A percentile compares a stretch with the other conserved stretches of the same genome.
phyloP scores from a whole-genome alignment of 208 protist genomes.

The Trypanosoma brucei region DNA sequence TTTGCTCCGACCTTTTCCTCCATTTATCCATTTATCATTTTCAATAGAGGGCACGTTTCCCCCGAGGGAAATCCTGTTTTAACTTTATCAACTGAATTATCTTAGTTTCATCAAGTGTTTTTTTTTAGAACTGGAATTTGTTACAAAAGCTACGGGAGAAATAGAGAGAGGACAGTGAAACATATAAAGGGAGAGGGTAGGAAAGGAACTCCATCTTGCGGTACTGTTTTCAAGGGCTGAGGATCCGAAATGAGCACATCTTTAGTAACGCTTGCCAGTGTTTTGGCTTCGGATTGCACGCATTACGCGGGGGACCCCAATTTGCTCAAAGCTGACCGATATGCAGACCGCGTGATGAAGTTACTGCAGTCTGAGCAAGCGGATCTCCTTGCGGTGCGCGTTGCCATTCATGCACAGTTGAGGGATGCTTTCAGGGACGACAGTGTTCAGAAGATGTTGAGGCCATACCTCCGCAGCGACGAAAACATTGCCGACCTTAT shows the following conservation, averaged over 20 bases:
- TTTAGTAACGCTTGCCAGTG: constrained; percentile 46
- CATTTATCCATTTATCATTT: no score
- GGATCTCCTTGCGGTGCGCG: constrained; percentile 62
- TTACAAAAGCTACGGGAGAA: constrained; percentile 14
- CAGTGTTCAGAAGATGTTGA: constrained; percentile 46
- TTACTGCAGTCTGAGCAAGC: constrained; percentile 44
- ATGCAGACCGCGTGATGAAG: constrained; percentile 37
- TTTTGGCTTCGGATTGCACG: constrained; percentile 69
- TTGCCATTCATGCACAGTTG: constrained; percentile 80
- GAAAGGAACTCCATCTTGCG: no score
- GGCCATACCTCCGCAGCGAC: constrained; percentile 47
- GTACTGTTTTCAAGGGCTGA: no score
- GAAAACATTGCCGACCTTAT: constrained; percentile 46
- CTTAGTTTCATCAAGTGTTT: constrained; percentile 7
- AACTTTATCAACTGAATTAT: constrained; percentile 10
- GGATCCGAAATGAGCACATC: constrained; percentile 29
- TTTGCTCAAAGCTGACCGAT: constrained; percentile 38
- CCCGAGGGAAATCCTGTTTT: constrained; percentile 1
- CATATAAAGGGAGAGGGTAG: not conserved
- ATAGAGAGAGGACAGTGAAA: not conserved
- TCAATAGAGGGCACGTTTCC: not conserved
- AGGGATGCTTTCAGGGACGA: constrained; percentile 57
- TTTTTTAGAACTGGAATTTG: constrained; percentile 12
- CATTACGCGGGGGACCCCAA: constrained; percentile 75
- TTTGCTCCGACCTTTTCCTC: no score